Conservation (phyloP, 768 basidiomycete species). For the Leucocoprinus leucothites region DNA sequence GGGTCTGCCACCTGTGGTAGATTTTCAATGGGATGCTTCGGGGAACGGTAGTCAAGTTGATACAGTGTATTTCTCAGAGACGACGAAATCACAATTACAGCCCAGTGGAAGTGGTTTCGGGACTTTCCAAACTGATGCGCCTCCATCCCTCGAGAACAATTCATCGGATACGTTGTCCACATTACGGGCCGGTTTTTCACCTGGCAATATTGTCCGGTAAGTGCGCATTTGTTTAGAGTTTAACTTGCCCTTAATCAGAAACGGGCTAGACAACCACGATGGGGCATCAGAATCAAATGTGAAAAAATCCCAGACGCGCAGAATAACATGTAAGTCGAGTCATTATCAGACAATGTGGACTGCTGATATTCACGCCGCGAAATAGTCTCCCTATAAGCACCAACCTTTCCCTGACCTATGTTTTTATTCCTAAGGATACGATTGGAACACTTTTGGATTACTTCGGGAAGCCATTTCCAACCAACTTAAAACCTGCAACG, state of each 20-base stretch:
- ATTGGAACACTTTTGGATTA: conserved; percentile 29
- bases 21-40: conserved; percentile 24
- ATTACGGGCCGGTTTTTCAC: not conserved
- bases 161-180: conserved; percentile 8
- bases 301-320: conserved; percentile 25
- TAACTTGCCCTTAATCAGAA: too few relatives aligned
- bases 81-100: conserved; percentile 28
- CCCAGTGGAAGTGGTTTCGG: conserved; percentile 35
- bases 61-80: conserved; percentile 36
- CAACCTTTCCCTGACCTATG: conserved; percentile 23
- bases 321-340: conserved; percentile 27
- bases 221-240: conserved; percentile 13
- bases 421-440: conserved; percentile 32
- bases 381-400: conserved; percentile 10
- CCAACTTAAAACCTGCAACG: not conserved
- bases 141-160: conserved; percentile 15
- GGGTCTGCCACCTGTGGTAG: conserved; percentile 30
- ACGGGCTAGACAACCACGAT: conserved; percentile 32
- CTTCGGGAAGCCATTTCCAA: conserved; percentile 29
- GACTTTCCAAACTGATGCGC: conserved; percentile 24
- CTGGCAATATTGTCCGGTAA: conserved; percentile 15
- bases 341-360: not conserved
- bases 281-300: conserved; percentile 39
- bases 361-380: not conserved
- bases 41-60: conserved; percentile 14